Conservation (phyloP, 2,329 filamentous ascomycete genomes). For the Madurella fahalii region DNA sequence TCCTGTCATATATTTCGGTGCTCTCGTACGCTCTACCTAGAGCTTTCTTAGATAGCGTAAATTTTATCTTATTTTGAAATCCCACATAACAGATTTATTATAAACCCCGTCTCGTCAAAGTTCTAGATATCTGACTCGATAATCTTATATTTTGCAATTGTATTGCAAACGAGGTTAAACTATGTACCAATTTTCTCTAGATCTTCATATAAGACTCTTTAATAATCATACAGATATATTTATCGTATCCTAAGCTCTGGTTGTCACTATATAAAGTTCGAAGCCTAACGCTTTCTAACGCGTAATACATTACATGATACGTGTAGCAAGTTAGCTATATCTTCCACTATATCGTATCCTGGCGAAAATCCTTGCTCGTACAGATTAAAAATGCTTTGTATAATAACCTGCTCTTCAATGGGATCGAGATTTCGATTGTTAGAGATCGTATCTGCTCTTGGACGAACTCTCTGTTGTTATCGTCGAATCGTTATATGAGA, state of each 20-base stretch:
- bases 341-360: too few relatives aligned
- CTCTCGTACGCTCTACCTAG: too few relatives aligned
- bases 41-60: too few relatives aligned
- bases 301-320: background rate
- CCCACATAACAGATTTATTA: too few relatives aligned
- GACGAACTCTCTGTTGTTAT: background rate
- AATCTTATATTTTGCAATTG: conserved; percentile 20
- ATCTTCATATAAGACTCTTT: conserved; percentile 26
- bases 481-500: background rate
- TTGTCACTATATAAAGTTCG: conserved; percentile 10
- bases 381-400: too few relatives aligned
- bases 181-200: background rate
- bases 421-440: background rate
- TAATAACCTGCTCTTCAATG: background rate
- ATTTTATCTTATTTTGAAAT: too few relatives aligned
- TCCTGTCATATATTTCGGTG: too few relatives aligned
- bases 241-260: conserved; percentile 25
- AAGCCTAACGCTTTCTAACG: conserved; percentile 18
- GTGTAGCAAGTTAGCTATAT: too few relatives aligned
- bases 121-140: conserved; percentile 24
- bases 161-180: background rate
- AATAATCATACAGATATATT: conserved; percentile 23
- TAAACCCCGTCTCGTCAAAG: conserved; percentile 31
- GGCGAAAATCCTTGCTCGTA: too few relatives aligned
- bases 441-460: background rate